Conservation (phyloP, 192 early-diverging fungal genomes). For the Lobulomyces angularis region DNA sequence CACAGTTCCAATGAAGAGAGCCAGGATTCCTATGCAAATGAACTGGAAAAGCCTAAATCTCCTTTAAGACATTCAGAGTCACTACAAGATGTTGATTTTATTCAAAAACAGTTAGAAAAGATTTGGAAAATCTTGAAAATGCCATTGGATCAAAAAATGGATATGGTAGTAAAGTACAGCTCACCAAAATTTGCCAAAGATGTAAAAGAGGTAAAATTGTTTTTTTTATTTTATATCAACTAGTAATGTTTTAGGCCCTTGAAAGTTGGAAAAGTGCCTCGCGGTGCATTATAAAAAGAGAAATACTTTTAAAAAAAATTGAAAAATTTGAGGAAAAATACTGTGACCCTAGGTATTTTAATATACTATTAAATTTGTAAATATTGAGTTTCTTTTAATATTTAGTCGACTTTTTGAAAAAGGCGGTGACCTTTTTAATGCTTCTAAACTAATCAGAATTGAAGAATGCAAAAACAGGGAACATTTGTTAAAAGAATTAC, state of each 20-base stretch:
- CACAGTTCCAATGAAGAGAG: too few species aligned
- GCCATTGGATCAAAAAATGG: slow-evolving; percentile 40
- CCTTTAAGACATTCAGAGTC: too few species aligned
- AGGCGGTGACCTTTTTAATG: slow-evolving; percentile 26
- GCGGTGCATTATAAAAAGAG: slow-evolving; percentile 24
- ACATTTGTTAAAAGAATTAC: slow-evolving; percentile 24
- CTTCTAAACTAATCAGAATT: slow-evolving; percentile 32
- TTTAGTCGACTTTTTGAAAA: slow-evolving; percentile 26
- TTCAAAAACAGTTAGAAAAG: slow-evolving; percentile 32
- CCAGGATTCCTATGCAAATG: too few species aligned
- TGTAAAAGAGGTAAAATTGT: slow-evolving; percentile 21
- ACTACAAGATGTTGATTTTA: too few species aligned
- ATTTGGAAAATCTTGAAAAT: slow-evolving; percentile 39
- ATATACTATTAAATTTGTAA: background rate
- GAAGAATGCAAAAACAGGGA: slow-evolving; percentile 31
- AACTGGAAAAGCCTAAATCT: too few species aligned
- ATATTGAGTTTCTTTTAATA: slow-evolving; percentile 1
- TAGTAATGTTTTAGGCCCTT: slow-evolving; percentile 23
- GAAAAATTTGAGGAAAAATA: slow-evolving; percentile 29
- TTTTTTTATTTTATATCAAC: slow-evolving; percentile 2
- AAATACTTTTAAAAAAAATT: slow-evolving; percentile 27
- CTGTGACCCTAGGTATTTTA: slow-evolving; percentile 25
- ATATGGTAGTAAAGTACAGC: slow-evolving; percentile 52
- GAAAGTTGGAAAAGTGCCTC: slow-evolving; percentile 28
- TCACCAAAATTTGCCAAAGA: slow-evolving; percentile 25